These are phyloP conservation scores for Nothophaeocryptopus gaeumannii DNA, from an alignment of 2,329 filamentous ascomycete species.

Conservation along the genomic window DNA sequence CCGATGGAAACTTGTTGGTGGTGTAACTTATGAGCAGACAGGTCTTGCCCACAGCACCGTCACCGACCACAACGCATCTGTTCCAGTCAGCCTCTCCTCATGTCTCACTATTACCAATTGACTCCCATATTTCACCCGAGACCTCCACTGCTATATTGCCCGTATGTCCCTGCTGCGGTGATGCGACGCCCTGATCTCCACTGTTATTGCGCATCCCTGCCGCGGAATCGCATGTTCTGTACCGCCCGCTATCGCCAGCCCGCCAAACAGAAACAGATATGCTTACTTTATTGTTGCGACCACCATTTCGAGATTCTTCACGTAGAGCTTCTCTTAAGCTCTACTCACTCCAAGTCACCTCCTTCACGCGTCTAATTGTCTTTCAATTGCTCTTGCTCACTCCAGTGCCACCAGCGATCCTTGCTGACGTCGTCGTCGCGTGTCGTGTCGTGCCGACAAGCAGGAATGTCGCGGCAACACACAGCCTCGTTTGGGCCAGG, in stretches of 20 bases:
- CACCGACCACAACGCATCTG: conserved; percentile 97
- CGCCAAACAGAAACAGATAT: not conserved
- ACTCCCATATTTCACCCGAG: too few relatives aligned
- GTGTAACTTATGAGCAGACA: conserved; percentile 99
- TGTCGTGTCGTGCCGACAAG: not conserved
- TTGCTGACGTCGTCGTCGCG: not conserved
- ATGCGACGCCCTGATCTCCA: too few relatives aligned
- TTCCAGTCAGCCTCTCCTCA: conserved; percentile 16
- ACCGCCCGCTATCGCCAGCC: too few relatives aligned
- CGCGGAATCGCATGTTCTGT: too few relatives aligned
- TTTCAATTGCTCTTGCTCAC: not conserved
- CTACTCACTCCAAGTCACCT: conserved; percentile 2
- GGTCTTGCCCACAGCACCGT: conserved; percentile 99
- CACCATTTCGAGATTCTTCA: conserved; percentile 28
- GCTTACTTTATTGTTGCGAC: conserved; percentile 36
- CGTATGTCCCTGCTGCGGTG: too few relatives aligned
- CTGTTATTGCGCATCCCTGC: too few relatives aligned
- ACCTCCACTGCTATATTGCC: too few relatives aligned
- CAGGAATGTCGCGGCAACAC: not conserved
- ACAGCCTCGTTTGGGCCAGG: not conserved
- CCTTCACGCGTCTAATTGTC: conserved; percentile 9
- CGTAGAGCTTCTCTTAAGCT: not conserved
- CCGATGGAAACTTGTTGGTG: conserved; percentile 98
- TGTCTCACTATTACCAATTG: too few relatives aligned
- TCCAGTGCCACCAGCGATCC: not conserved